phyloP scores from a whole-genome alignment of 192 early-diverging fungal genomes.

The Backusella mclennaniae region DNA sequence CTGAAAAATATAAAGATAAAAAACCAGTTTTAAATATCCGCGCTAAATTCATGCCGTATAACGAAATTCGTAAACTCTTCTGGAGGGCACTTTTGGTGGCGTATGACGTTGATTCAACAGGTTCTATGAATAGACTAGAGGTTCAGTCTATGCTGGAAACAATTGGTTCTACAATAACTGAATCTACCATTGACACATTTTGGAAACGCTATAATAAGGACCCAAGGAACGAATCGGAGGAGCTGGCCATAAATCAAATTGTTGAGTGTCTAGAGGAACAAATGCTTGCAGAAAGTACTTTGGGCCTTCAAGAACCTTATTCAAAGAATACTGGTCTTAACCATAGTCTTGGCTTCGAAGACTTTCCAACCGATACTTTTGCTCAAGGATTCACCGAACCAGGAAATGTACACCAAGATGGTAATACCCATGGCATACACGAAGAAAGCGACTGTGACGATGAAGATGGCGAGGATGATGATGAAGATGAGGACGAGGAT shows the following conservation, averaged over 20 bases:
- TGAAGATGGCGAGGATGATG: slow-evolving; percentile 29
- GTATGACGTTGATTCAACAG: slow-evolving; percentile 63
- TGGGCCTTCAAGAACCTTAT: background rate
- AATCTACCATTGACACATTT: slow-evolving; percentile 62
- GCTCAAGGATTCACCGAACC: background rate
- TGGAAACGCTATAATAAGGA: slow-evolving; percentile 45
- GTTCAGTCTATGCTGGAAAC: slow-evolving; percentile 71
- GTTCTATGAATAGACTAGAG: slow-evolving; percentile 54
- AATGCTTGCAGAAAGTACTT: slow-evolving; percentile 14
- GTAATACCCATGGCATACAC: background rate
- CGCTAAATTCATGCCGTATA: slow-evolving; percentile 67
- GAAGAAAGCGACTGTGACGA: slow-evolving; percentile 3
- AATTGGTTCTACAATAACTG: slow-evolving; percentile 64
- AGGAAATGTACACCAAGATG: background rate
- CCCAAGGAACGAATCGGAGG: slow-evolving; percentile 44
- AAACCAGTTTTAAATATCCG: slow-evolving; percentile 49
- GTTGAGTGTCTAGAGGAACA: slow-evolving; percentile 57
- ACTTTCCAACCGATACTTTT: background rate
- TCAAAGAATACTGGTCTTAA: background rate
- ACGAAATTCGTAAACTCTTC: slow-evolving; percentile 62
- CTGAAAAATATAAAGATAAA: slow-evolving; percentile 37
- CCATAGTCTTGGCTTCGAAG: background rate
- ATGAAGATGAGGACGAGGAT: slow-evolving; percentile 36
- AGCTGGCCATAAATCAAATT: slow-evolving; percentile 60
- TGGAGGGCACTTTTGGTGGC: slow-evolving; percentile 61